These are phyloP conservation scores for Paecilomyces variotii DNA, from an alignment of 2,329 filamentous ascomycete species.

Conservation along the genomic window DNA sequence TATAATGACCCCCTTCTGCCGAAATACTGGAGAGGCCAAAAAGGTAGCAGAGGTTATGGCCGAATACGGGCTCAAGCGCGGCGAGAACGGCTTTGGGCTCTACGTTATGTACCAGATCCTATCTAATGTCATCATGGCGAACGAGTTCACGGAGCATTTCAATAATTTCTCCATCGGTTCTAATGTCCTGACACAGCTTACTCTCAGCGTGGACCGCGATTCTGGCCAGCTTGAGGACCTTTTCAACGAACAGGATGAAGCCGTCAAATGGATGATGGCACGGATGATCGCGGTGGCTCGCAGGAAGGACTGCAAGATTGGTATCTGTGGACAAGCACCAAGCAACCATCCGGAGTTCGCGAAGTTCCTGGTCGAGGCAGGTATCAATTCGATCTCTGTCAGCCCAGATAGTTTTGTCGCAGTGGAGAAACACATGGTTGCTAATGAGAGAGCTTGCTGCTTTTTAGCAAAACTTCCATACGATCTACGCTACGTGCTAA, in stretches of 20 bases:
- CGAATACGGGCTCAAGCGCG: conserved; percentile 29
- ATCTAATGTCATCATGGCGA: conserved; percentile 33
- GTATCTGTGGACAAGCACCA: conserved; percentile 34
- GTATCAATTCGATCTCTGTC: conserved; percentile 34
- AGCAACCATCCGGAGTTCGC: conserved; percentile 35
- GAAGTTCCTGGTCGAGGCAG: conserved; percentile 25
- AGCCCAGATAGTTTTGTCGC: conserved; percentile 33
- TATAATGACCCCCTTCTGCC: conserved; percentile 34
- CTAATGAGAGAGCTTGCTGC: not conserved
- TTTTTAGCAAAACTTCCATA: not conserved
- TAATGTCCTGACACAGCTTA: conserved; percentile 35
- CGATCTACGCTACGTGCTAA: too few species aligned
- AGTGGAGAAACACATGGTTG: conserved; percentile 17
- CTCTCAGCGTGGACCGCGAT: conserved; percentile 33
- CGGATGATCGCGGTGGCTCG: conserved; percentile 23
- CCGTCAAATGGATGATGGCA: conserved; percentile 34
- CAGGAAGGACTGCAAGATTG: conserved; percentile 27
- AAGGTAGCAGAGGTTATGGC: conserved; percentile 29
- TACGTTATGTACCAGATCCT: conserved; percentile 39
- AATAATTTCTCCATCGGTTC: conserved; percentile 38
- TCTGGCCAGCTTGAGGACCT: conserved; percentile 28
- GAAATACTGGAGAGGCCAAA: conserved; percentile 28
- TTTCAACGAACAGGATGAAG: conserved; percentile 33
- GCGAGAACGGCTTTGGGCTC: conserved; percentile 28
- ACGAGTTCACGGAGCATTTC: conserved; percentile 28